Conservation (phyloP, 2,329 filamentous ascomycete species). For the Colletotrichum euphorbiae region DNA sequence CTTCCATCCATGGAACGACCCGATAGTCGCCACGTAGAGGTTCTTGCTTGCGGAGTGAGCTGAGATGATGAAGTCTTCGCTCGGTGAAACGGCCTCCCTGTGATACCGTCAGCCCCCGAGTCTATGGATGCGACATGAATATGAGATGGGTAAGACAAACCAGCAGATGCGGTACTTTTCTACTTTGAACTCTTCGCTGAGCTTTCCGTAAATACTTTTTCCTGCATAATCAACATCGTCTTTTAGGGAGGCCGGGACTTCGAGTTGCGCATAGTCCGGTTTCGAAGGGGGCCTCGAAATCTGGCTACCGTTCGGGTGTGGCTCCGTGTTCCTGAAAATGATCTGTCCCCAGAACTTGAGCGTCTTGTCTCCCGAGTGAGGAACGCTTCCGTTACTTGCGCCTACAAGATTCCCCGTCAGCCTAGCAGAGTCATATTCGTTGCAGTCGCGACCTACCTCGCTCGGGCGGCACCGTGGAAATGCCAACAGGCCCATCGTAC, state of each 20-base stretch:
- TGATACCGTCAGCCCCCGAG: no score
- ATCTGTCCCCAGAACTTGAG: constrained; percentile 64
- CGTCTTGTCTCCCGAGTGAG: constrained; percentile 51
- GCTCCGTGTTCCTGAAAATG: constrained; percentile 60
- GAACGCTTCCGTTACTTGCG: constrained; percentile 59
- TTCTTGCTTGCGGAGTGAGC: constrained; percentile 8
- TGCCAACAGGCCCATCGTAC: constrained; percentile 56
- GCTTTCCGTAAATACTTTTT: constrained; percentile 64
- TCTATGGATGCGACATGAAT: no score
- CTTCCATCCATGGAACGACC: constrained; percentile 30
- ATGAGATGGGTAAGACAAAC: constrained; percentile 46
- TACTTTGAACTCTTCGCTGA: constrained; percentile 62
- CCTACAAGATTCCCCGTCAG: background rate
- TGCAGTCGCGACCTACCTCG: constrained; percentile 12
- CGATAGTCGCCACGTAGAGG: constrained; percentile 6
- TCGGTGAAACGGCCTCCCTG: constrained; percentile 39
- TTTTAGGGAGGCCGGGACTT: constrained; percentile 59
- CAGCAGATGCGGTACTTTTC: constrained; percentile 69
- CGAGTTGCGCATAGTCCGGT: constrained; percentile 65
- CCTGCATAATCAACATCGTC: constrained; percentile 63
- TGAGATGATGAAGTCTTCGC: constrained; percentile 29
- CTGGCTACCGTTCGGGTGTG: constrained; percentile 55
- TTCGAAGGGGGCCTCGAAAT: constrained; percentile 61
- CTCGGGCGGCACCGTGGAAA: constrained; percentile 27
- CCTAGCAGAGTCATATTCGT: background rate